These are phyloP conservation scores for Usnea hakonensis DNA, from an alignment of 495 filamentous ascomycete species.

Conservation along the genomic window DNA sequence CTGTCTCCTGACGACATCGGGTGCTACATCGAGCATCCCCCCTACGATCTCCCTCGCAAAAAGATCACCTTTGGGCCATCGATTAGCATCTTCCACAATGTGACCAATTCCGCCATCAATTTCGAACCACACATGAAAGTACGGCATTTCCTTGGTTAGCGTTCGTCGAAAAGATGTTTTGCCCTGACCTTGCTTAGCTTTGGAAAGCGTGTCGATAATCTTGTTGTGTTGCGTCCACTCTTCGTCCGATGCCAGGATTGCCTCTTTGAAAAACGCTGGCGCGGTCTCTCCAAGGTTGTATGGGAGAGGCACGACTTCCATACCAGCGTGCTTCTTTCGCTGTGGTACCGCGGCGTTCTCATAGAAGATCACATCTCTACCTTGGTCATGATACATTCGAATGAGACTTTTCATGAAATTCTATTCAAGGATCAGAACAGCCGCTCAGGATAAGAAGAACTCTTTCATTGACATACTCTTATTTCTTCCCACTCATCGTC, in stretches of 20 bases:
- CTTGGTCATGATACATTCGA: slow-evolving; percentile 85
- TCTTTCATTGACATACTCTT: slow-evolving; percentile 34
- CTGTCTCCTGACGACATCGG: slow-evolving; percentile 82
- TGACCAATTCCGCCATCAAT: slow-evolving; percentile 90
- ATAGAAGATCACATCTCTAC: slow-evolving; percentile 89
- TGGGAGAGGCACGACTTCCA: slow-evolving; percentile 81
- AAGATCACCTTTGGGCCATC: slow-evolving; percentile 88
- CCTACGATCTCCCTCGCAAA: slow-evolving; percentile 90
- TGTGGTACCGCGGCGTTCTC: slow-evolving; percentile 85
- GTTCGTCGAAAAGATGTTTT: slow-evolving; percentile 73
- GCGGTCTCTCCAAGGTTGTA: slow-evolving; percentile 81
- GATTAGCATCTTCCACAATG: slow-evolving; percentile 76
- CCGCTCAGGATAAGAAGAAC: background rate
- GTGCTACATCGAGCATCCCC: slow-evolving; percentile 81
- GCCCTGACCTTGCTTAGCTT: slow-evolving; percentile 62
- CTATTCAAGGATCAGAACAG: slow-evolving; percentile 16
- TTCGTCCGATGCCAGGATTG: slow-evolving; percentile 77
- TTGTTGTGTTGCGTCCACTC: slow-evolving; percentile 96
- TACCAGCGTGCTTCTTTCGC: slow-evolving; percentile 71
- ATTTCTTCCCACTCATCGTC: slow-evolving; percentile 99
- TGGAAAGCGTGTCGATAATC: slow-evolving; percentile 77
- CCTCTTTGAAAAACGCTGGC: slow-evolving; percentile 91
- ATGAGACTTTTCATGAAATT: slow-evolving; percentile 99
- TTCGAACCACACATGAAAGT: slow-evolving; percentile 96
- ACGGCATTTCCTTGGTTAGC: slow-evolving; percentile 94